Evolutionary conservation across 768 basidiomycete species (phyloP), one percentile per base, ranked within the genome.

Genomic region (Pulveroboletus ravenelii): DNA sequence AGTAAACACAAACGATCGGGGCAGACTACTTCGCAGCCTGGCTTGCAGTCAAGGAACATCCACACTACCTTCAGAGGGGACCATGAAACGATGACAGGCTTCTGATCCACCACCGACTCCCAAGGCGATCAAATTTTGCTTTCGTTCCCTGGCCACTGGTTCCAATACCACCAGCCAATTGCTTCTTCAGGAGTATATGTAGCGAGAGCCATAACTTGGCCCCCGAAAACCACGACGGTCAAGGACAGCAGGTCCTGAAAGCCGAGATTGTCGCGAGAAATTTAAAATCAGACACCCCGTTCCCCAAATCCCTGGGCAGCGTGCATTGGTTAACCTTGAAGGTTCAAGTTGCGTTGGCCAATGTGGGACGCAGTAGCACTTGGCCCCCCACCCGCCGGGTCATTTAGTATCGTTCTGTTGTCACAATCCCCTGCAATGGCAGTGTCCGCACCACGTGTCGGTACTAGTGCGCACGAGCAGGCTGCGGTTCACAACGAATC

Each of bases 31-130:
- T 38, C 15, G 2, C 38, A 49, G 82, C 79, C 68, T 80, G 14
- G 72, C 68, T 5, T 81, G 73, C 59, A 72, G 79, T n/a, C 59
- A 74, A 18, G 78, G 77, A 7, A 74, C 75, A 10, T 72, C 75
- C 0, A 71, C 82, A 3, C 79, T 79, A 77, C 75, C 3, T 53
- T 82, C 30, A 67, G 57, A 25, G 69, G 76, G 23, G 52, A 61
- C 2, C 57, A 23, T 68, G 76, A 18, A 52, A 61, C 2, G 76
- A 81, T 58, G 67, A 8, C 75, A 77, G 18, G 76, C 75, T 0
- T 69, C 82, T 10, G 79, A 81, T 51, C 57, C 79, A 3, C 69
- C 82, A 6, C 67, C 76, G 13, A 66, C 58, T n/a, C 71, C 75
- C 0, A 60, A 62, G 8, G 69, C 74, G 1, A 62, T 78, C 9